Conservation (phyloP, 1,284 basidiomycete species). For the Omphalotus olearius region DNA sequence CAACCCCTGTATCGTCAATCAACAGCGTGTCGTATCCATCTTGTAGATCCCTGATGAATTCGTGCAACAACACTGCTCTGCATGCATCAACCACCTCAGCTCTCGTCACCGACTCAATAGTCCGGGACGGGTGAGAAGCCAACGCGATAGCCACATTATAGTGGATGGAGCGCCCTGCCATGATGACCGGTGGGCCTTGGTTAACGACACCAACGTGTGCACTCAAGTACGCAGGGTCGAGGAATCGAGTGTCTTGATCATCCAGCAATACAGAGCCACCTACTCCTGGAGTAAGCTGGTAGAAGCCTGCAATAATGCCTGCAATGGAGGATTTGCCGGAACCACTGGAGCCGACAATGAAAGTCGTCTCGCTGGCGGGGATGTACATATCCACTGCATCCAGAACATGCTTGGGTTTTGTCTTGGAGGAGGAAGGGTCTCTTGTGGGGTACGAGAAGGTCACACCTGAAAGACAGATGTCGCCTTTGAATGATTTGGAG, state of each 20-base stretch:
- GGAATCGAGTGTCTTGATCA: constrained; percentile 71
- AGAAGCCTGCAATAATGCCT: constrained; percentile 78
- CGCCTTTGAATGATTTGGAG: constrained; percentile 55
- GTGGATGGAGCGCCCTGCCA: constrained; percentile 81
- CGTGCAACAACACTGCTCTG: constrained; percentile 82
- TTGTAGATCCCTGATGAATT: constrained; percentile 81
- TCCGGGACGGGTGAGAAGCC: constrained; percentile 35
- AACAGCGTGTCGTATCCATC: constrained; percentile 81
- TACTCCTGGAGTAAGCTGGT: constrained; percentile 28
- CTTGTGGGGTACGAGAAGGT: constrained; percentile 88
- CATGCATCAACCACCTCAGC: constrained; percentile 81
- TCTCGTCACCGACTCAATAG: constrained; percentile 48
- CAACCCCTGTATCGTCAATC: constrained; percentile 3
- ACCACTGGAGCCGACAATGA: constrained; percentile 89
- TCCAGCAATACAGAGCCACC: constrained; percentile 72
- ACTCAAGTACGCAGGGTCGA: constrained; percentile 75
- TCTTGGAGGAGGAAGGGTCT: constrained; percentile 76
- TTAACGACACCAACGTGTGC: constrained; percentile 75
- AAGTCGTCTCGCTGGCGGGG: constrained; percentile 84
- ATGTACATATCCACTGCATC: constrained; percentile 70
- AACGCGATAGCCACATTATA: constrained; percentile 88
- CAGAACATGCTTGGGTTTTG: constrained; percentile 66
- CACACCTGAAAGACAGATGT: constrained; percentile 74
- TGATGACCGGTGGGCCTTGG: constrained; percentile 60
- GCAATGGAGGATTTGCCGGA: constrained; percentile 94